These are phyloP conservation scores for Rhododendron molle DNA, from an alignment of 148 eudicot genomes.

Conservation along the genomic window DNA sequence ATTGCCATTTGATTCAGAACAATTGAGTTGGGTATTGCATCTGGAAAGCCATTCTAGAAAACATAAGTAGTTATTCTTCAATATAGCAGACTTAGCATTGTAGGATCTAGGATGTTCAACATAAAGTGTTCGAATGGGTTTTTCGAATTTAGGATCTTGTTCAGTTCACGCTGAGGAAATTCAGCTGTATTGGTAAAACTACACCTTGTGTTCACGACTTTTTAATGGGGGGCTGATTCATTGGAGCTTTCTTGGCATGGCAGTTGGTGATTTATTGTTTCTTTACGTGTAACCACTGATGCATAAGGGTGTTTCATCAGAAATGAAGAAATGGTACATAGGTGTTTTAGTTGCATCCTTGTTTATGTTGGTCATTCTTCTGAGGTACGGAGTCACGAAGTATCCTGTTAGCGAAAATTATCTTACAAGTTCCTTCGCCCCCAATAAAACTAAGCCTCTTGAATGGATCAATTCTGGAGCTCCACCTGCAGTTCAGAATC, in stretches of 20 bases:
- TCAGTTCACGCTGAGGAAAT: background rate
- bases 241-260: background rate
- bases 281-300: background rate
- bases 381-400: constrained; percentile 47
- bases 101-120: background rate
- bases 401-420: constrained; percentile 47
- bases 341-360: constrained; percentile 51
- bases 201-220: background rate
- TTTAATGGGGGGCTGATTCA: background rate
- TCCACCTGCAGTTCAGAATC: constrained; percentile 49
- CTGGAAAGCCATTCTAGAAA: constrained; percentile 1
- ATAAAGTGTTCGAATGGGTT: background rate
- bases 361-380: constrained; percentile 57
- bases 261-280: background rate
- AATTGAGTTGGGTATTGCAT: background rate
- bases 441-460: constrained; percentile 47
- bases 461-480: constrained; percentile 65
- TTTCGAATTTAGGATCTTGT: background rate
- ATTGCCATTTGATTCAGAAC: background rate
- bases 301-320: constrained; percentile 24
- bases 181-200: background rate
- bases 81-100: background rate
- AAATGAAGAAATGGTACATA: constrained; percentile 84
- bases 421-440: constrained; percentile 30
- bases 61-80: background rate